Percentiles rank a stretch among this genome's conserved stretches.
phyloP scores from a whole-genome alignment of 108 stramenopile genomes.

The Nannochloropsis salina region DNA sequence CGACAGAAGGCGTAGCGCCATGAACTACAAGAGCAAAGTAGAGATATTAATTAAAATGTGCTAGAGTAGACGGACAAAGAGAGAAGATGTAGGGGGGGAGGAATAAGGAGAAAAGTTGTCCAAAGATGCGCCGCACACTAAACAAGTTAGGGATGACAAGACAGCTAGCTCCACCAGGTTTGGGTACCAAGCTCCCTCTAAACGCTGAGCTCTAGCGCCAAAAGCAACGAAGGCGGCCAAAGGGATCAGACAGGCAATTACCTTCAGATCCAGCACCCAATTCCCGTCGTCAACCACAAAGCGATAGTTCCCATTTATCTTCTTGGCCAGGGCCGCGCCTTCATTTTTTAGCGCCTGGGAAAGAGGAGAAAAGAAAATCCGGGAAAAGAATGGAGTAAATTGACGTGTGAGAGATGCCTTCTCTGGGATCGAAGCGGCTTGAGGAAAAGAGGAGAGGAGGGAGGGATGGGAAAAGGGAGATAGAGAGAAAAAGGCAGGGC shows the following conservation, averaged over 20 bases:
- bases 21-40: no score
- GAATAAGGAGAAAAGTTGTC: no score
- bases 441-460: neutral
- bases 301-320: neutral
- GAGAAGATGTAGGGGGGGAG: no score
- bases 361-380: neutral
- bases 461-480: neutral
- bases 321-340: neutral
- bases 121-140: no score
- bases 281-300: neutral
- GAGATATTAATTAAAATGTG: no score
- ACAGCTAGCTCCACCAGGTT: no score
- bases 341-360: neutral
- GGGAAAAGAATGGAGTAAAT: neutral
- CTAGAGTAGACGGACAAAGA: no score
- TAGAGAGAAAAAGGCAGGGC: neutral
- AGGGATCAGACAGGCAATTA: neutral
- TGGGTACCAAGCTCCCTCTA: no score
- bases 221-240: no score
- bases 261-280: neutral
- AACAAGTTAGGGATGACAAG: no score
- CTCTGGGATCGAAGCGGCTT: neutral
- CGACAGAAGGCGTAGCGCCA: no score
- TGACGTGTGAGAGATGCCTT: neutral
- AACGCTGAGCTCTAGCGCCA: no score